A percentile compares a stretch with the other conserved stretches of the same genome.
Evolutionary conservation across 805 yeast species (phyloP).

Genomic region (Hanseniaspora thailandica): DNA sequence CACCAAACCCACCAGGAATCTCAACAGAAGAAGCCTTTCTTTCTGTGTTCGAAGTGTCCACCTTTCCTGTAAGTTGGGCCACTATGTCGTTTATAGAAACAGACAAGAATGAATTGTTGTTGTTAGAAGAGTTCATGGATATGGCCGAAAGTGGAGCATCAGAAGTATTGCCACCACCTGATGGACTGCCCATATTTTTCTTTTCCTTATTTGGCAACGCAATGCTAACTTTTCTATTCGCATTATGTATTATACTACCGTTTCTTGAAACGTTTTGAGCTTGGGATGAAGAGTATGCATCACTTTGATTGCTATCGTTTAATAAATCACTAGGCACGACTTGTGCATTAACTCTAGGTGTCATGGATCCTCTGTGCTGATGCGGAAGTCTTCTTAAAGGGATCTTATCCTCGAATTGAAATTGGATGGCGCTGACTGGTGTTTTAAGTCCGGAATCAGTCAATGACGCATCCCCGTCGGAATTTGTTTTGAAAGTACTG

Average conservation of each 20-base stretch:
- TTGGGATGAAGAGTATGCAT: background rate
- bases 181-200: slow-evolving; percentile 15
- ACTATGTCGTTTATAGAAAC: slow-evolving; percentile 11
- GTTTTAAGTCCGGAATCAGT: slow-evolving; percentile 3
- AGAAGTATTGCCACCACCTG: slow-evolving; percentile 17
- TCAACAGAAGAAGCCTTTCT: background rate
- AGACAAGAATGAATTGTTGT: slow-evolving; percentile 5
- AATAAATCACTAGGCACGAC: background rate
- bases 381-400: slow-evolving; percentile 30
- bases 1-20: slow-evolving; percentile 11
- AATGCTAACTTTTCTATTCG: background rate
- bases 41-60: background rate
- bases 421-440: slow-evolving; percentile 31
- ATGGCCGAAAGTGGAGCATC: background rate
- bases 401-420: slow-evolving; percentile 34
- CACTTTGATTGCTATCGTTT: background rate
- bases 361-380: slow-evolving; percentile 44
- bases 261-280: background rate
- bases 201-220: slow-evolving; percentile 8
- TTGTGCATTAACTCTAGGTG: slow-evolving; percentile 34
- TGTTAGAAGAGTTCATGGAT: background rate
- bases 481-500: background rate
- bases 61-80: slow-evolving; percentile 8
- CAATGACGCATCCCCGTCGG: background rate
- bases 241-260: background rate